Evolutionary conservation across 1,284 basidiomycete genomes (phyloP).

Genomic region (Cutaneotrichosporon dermatis): DNA sequence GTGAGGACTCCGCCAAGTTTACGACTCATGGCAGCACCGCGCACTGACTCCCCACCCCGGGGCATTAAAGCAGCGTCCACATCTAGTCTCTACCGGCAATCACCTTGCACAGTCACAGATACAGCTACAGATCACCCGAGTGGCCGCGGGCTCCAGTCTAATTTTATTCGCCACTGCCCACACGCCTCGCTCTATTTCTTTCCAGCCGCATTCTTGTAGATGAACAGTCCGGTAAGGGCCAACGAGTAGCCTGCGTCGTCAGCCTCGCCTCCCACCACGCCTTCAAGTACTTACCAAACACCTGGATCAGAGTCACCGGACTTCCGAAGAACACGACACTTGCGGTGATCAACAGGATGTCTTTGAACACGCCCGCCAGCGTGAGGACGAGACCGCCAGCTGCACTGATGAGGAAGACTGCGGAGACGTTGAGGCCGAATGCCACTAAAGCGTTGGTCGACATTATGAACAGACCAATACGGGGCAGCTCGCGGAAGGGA

Average conservation of each 20-base stretch:
- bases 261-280: constrained; percentile 4
- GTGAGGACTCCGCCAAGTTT: no score
- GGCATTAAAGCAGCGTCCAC: no score
- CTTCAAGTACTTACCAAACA: constrained; percentile 53
- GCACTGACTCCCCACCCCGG: no score
- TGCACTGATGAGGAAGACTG: constrained; percentile 88
- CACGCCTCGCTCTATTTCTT: constrained; percentile 14
- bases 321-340: constrained; percentile 78
- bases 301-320: constrained; percentile 72
- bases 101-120: no score
- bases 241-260: constrained; percentile 26
- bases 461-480: constrained; percentile 71
- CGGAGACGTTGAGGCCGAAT: constrained; percentile 82
- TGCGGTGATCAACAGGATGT: constrained; percentile 86
- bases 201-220: constrained; percentile 34
- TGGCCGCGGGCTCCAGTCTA: no score
- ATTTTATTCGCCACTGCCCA: no score
- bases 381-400: constrained; percentile 85
- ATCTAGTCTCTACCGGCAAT: no score
- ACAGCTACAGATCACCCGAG: no score
- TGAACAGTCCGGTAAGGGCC: constrained; percentile 35
- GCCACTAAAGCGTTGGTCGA: constrained; percentile 80
- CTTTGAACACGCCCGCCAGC: constrained; percentile 92
- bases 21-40: no score
- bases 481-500: constrained; percentile 69